Conservation (phyloP, 2,329 filamentous ascomycete species). For the Trichoderma sp. region DNA sequence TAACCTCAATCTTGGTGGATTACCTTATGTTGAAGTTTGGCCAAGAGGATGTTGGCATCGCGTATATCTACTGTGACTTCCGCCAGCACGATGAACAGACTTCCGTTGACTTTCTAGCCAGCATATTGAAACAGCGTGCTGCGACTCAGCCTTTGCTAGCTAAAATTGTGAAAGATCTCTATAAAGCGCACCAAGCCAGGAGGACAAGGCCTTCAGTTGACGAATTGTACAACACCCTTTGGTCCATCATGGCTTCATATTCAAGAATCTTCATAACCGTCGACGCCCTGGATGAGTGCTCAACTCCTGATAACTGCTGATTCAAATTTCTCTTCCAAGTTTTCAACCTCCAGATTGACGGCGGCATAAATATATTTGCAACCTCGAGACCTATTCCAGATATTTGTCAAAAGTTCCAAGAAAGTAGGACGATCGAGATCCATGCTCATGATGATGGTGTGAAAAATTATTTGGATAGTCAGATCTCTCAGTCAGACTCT, state of each 20-base stretch:
- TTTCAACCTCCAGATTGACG: background rate
- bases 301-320: background rate
- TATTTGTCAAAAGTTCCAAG: background rate
- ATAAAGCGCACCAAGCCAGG: background rate
- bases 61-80: background rate
- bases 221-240: background rate
- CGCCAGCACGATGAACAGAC: background rate
- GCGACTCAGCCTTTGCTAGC: background rate
- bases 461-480: background rate
- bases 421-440: background rate
- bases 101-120: background rate
- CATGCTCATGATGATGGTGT: background rate
- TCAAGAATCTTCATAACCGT: background rate
- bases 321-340: accelerated
- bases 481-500: background rate
- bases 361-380: background rate
- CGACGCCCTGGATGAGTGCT: background rate
- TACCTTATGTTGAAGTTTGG: background rate
- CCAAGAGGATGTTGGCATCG: background rate
- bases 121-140: background rate
- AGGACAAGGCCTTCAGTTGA: background rate
- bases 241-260: background rate
- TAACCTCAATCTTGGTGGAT: background rate
- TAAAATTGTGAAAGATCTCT: background rate
- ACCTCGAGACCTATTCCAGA: background rate